phyloP scores from a whole-genome alignment of 805 yeast species.

The Metschnikowia lachancei region DNA sequence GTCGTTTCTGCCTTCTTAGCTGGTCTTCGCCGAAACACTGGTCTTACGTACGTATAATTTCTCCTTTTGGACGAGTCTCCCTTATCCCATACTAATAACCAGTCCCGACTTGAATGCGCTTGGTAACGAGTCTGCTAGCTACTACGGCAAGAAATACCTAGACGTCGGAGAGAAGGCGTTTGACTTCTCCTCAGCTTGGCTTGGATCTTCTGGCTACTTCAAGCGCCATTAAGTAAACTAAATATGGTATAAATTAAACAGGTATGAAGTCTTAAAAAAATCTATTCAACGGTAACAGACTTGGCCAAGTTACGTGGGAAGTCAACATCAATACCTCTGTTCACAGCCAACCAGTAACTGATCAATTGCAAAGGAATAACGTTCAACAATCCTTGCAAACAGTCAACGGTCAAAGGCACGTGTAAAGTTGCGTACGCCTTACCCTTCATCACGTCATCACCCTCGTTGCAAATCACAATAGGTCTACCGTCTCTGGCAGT shows the following conservation, averaged over 20 bases:
- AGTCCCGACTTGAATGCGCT: slow-evolving; percentile 49
- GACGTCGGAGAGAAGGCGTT: slow-evolving; percentile 82
- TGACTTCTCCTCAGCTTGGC: slow-evolving; percentile 66
- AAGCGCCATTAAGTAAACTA: slow-evolving; percentile 44
- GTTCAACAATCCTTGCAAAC: slow-evolving; percentile 93
- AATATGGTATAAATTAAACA: slow-evolving; percentile 9
- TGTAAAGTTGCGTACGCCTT: slow-evolving; percentile 70
- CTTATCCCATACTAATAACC: slow-evolving; percentile 13
- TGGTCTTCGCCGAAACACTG: slow-evolving; percentile 67
- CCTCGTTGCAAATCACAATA: slow-evolving; percentile 82
- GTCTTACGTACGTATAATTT: slow-evolving; percentile 41
- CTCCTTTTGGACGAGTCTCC: slow-evolving; percentile 4
- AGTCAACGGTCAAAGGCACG: slow-evolving; percentile 94
- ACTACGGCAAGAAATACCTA: slow-evolving; percentile 63
- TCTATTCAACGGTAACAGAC: slow-evolving; percentile 91
- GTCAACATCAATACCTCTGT: slow-evolving; percentile 94
- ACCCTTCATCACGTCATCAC: slow-evolving; percentile 62
- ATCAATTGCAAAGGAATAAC: slow-evolving; percentile 93
- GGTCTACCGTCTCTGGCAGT: slow-evolving; percentile 98
- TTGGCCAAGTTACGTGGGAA: slow-evolving; percentile 98
- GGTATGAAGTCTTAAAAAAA: slow-evolving; percentile 1
- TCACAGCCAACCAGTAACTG: slow-evolving; percentile 95
- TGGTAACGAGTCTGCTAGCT: slow-evolving; percentile 43
- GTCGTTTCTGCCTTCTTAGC: slow-evolving; percentile 51
- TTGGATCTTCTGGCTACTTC: slow-evolving; percentile 74